These are phyloP conservation scores for Ophiosphaerella herpotricha DNA, from an alignment of 2,329 filamentous ascomycete species.

Conservation along the genomic window DNA sequence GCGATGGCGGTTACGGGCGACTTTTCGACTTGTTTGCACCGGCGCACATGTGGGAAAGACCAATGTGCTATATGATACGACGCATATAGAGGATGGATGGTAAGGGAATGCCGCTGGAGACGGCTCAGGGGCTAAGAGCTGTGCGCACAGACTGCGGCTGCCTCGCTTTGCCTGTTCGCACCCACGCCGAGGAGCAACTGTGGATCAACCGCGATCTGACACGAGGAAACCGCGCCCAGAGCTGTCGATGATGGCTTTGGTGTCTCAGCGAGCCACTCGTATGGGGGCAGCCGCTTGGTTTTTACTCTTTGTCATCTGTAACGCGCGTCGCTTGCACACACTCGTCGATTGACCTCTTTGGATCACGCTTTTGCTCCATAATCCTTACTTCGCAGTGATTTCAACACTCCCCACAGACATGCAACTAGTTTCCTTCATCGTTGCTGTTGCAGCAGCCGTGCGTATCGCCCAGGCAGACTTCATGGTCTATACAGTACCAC, in stretches of 20 bases:
- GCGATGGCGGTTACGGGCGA: no score
- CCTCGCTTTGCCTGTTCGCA: not conserved
- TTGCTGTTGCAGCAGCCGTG: conserved; percentile 19
- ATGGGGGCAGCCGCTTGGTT: not conserved
- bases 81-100: no score
- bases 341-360: not conserved
- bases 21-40: no score
- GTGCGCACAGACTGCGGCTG: no score
- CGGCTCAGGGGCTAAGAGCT: no score
- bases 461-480: conserved; percentile 30
- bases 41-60: no score
- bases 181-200: conserved; percentile 5
- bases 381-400: not conserved
- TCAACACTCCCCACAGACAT: not conserved
- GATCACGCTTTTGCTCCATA: not conserved
- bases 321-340: not conserved
- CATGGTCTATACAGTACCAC: conserved; percentile 38
- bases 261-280: no score
- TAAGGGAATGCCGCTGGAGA: no score
- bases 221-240: conserved; percentile 10
- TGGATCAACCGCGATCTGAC: conserved; percentile 15
- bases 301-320: not conserved
- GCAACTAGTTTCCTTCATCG: conserved; percentile 8
- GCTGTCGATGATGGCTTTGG: conserved; percentile 3
- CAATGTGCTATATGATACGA: no score